A percentile compares a stretch with the other conserved stretches of the same genome.
phyloP scores from a whole-genome alignment of 1,284 basidiomycete genomes.

The Volvariella surrecta region DNA sequence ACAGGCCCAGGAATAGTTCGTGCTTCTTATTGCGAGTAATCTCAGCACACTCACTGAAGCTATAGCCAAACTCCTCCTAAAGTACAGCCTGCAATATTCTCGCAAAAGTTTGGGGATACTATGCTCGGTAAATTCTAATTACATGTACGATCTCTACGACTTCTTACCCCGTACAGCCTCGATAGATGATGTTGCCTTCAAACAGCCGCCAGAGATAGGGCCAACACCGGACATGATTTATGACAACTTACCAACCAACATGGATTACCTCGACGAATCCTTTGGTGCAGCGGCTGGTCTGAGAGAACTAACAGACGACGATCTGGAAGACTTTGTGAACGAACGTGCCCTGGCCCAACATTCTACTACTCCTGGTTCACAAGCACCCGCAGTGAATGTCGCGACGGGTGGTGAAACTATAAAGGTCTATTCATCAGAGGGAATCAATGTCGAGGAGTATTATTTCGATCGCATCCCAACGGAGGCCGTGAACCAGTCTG shows the following conservation, averaged over 20 bases:
- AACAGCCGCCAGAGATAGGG: conserved; percentile 61
- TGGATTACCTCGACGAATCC: conserved; percentile 80
- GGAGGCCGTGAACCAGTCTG: conserved; percentile 33
- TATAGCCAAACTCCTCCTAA: conserved; percentile 19
- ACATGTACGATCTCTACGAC: neutral
- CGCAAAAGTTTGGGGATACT: conserved; percentile 24
- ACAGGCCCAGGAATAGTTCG: conserved; percentile 30
- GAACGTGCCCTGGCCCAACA: conserved; percentile 26
- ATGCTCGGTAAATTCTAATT: conserved; percentile 11
- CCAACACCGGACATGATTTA: conserved; percentile 81
- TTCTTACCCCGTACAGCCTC: conserved; percentile 40
- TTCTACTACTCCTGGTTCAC: conserved; percentile 1
- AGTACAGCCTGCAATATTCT: conserved; percentile 27
- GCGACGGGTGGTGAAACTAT: conserved; percentile 80
- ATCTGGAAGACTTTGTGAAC: conserved; percentile 58
- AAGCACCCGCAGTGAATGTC: conserved; percentile 30
- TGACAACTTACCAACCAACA: conserved; percentile 87
- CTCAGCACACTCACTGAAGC: conserved; percentile 1
- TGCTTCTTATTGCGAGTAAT: conserved; percentile 5
- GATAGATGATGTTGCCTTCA: conserved; percentile 82
- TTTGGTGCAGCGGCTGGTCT: conserved; percentile 73
- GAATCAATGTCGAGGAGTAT: conserved; percentile 59
- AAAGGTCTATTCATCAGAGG: conserved; percentile 56
- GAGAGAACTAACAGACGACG: conserved; percentile 60
- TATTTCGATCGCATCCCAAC: conserved; percentile 65